Base-by-base conservation (phyloP, 1,139 yeast genomes). In the Suhomyces atakaporum region DNA sequence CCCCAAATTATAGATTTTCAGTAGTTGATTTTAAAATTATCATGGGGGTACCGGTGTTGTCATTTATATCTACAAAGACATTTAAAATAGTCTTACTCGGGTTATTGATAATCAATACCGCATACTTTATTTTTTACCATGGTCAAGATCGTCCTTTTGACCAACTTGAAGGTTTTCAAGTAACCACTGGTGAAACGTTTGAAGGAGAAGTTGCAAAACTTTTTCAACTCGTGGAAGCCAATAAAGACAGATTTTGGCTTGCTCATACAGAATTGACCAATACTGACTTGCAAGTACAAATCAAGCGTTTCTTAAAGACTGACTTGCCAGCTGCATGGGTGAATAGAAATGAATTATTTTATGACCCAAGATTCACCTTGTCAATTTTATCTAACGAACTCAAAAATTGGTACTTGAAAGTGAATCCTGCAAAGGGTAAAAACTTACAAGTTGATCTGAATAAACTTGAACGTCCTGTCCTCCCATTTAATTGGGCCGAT, bases 401-500 rank as follows among this genome's bases (percentile, higher is more conserved):
- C 12, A 52, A 49, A 29, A 33, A 40, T 13, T 46, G 45, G 22
- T 51, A 44, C 29, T 19, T 42, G 31, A 29, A 43, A 31, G 37
- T 25, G 18, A 34, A 20, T 12, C n/a, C 26, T 3, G 25, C 32
- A n/a, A 27, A 30, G 20, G 28, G 13, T 7, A 33, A 31, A 2
- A 29, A 25, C 11, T n/a, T 25, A 22, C 21, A 28, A 11, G 26
- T 30, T 5, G 35, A 38, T 11, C 32, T 25, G 24, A 30, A 29
- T 16, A 10, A 21, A 16, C 25, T 38, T 4, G 27, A 28, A 8
- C 20, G 37, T 4, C 40, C 42, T 1, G 24, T 10, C 3, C 36
- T 52, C 6, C 48, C 55, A 1, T 52, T 52, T 31, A 53, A 52
- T 36, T 52, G 55, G 56, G 46, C 44, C 5, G 56, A 52, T 31